These are phyloP conservation scores for Ogataea saltuana DNA, from an alignment of 805 yeast genomes.

Conservation along the genomic window DNA sequence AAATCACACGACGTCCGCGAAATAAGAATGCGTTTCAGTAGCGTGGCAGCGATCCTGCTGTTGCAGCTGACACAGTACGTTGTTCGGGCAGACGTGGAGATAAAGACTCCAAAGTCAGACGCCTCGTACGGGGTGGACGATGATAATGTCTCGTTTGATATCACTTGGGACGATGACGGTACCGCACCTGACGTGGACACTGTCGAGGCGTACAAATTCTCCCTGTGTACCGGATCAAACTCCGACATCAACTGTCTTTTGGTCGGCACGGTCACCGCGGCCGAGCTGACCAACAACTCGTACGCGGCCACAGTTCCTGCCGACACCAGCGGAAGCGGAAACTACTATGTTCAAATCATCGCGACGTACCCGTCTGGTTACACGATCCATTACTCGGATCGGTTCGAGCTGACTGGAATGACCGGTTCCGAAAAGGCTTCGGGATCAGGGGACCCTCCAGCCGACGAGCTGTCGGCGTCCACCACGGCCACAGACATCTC, in stretches of 20 bases:
- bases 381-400: constrained; percentile 65
- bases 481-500: constrained; percentile 43
- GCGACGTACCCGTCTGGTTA: constrained; percentile 43
- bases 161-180: constrained; percentile 63
- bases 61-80: constrained; percentile 5
- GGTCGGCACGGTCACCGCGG: constrained; percentile 36
- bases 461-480: constrained; percentile 37
- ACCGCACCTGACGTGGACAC: constrained; percentile 46
- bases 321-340: constrained; percentile 58
- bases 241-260: constrained; percentile 43
- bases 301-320: constrained; percentile 48
- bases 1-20: neutral
- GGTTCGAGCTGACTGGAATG: constrained; percentile 73
- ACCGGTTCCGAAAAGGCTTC: constrained; percentile 58
- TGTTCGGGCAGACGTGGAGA: constrained; percentile 47
- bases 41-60: constrained; percentile 3
- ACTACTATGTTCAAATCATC: constrained; percentile 69
- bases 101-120: constrained; percentile 45
- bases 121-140: constrained; percentile 40
- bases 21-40: neutral
- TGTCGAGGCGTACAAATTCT: constrained; percentile 48
- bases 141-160: constrained; percentile 37
- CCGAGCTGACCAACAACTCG: constrained; percentile 33
- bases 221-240: constrained; percentile 70
- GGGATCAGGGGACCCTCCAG: constrained; percentile 50